phyloP scores from a whole-genome alignment of 2,329 filamentous ascomycete species.

The Pyrenochaeta sp. region DNA sequence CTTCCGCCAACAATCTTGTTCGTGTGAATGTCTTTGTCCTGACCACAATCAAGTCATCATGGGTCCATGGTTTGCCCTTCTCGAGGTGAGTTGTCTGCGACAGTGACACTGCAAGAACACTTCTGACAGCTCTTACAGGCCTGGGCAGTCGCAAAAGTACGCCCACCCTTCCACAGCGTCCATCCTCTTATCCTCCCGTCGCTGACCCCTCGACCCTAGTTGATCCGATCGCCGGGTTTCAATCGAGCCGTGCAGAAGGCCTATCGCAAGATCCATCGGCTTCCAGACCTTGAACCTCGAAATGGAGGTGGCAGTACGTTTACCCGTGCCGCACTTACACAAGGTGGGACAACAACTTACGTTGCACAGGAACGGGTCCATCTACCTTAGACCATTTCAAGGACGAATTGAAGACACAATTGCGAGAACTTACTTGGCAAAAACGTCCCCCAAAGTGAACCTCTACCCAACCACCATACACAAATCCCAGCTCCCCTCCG shows the following conservation, averaged over 20 bases:
- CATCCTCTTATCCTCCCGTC: too few relatives aligned
- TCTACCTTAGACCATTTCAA: slow-evolving; percentile 60
- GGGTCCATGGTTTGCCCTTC: slow-evolving; percentile 39
- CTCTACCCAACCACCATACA: not conserved
- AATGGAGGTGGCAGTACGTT: slow-evolving; percentile 57
- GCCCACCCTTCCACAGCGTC: slow-evolving; percentile 13
- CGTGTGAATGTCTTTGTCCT: not conserved
- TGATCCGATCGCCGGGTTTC: slow-evolving; percentile 63
- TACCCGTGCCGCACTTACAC: slow-evolving; percentile 29
- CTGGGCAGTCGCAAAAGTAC: slow-evolving; percentile 48
- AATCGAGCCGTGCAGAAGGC: slow-evolving; percentile 61
- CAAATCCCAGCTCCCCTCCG: slow-evolving; percentile 3
- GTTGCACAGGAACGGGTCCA: slow-evolving; percentile 37
- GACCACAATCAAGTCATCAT: slow-evolving; percentile 19
- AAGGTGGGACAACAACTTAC: slow-evolving; percentile 1
- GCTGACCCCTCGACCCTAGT: slow-evolving; percentile 39
- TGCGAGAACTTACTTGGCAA: slow-evolving; percentile 49
- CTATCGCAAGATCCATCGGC: slow-evolving; percentile 55
- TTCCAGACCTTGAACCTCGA: slow-evolving; percentile 51
- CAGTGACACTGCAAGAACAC: not conserved
- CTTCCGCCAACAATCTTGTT: not conserved
- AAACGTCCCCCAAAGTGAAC: slow-evolving; percentile 39
- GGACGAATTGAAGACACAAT: slow-evolving; percentile 61
- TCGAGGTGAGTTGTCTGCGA: slow-evolving; percentile 43
- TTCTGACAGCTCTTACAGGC: slow-evolving; percentile 38